A percentile compares a stretch with the other conserved stretches of the same genome.
Evolutionary conservation across 176 grass and related monocot genomes (phyloP).

Genomic region (Themeda triandra): DNA sequence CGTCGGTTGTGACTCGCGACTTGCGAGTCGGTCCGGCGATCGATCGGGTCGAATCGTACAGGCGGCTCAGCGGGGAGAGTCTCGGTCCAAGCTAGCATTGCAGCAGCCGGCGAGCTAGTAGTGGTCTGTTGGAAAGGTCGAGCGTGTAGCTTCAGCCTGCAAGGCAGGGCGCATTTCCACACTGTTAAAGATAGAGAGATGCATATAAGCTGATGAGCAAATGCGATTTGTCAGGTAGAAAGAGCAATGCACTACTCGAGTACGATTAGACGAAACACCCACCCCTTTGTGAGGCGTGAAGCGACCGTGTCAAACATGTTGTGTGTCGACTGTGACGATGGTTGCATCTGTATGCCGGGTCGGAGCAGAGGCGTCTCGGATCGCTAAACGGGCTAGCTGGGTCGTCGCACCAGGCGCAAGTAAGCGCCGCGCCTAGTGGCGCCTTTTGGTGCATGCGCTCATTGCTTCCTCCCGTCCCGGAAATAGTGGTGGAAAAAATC

Average conservation of each 20-base stretch:
- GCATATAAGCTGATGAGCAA: too few relatives aligned
- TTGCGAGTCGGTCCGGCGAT: too few relatives aligned
- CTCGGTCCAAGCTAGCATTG: neutral
- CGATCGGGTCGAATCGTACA: too few relatives aligned
- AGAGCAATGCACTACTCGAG: neutral
- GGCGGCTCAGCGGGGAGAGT: neutral
- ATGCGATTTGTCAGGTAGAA: neutral
- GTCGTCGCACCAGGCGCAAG: neutral
- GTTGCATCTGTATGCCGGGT: too few relatives aligned
- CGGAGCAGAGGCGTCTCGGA: too few relatives aligned
- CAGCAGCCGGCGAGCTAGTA: too few relatives aligned
- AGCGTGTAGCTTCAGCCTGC: neutral
- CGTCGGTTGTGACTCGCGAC: too few relatives aligned
- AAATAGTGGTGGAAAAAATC: neutral
- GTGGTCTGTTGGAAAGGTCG: slow-evolving; percentile 22
- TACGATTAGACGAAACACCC: too few relatives aligned
- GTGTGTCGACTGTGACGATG: too few relatives aligned
- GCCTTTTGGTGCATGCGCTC: slow-evolving; percentile 17
- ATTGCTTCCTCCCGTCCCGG: neutral
- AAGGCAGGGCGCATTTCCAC: neutral
- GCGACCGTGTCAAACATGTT: neutral
- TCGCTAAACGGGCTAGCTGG: too few relatives aligned
- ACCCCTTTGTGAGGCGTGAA: too few relatives aligned
- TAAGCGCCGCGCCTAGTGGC: neutral
- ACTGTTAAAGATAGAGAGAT: neutral